These are phyloP conservation scores for Cyberlindnera bimundalis DNA, from an alignment of 805 yeast species.

Conservation along the genomic window DNA sequence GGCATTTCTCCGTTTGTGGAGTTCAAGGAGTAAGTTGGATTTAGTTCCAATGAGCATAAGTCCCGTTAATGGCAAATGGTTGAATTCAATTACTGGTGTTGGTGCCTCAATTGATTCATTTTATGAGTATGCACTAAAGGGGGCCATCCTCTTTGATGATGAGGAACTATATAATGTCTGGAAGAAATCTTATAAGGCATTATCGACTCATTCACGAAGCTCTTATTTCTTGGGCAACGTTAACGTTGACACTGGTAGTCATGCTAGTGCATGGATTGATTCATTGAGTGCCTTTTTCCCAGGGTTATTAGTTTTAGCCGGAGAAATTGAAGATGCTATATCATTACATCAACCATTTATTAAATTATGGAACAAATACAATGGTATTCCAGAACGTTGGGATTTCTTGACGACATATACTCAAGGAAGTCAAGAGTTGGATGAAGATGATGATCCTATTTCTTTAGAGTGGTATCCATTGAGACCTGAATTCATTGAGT, in stretches of 20 bases:
- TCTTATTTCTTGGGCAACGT: slow-evolving; percentile 58
- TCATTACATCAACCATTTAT: slow-evolving; percentile 56
- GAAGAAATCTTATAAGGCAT: slow-evolving; percentile 54
- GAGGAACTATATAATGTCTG: slow-evolving; percentile 50
- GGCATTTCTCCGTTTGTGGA: slow-evolving; percentile 73
- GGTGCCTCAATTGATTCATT: slow-evolving; percentile 93
- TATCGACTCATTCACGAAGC: slow-evolving; percentile 48
- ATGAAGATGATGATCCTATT: slow-evolving; percentile 34
- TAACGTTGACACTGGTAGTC: slow-evolving; percentile 47
- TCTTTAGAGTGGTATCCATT: slow-evolving; percentile 87
- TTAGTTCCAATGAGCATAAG: slow-evolving; percentile 77
- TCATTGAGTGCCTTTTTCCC: slow-evolving; percentile 86
- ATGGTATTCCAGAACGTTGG: slow-evolving; percentile 91
- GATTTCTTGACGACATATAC: slow-evolving; percentile 30
- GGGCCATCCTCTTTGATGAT: slow-evolving; percentile 69
- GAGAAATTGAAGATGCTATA: slow-evolving; percentile 66
- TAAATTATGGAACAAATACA: slow-evolving; percentile 78
- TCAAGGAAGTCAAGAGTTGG: too few species aligned
- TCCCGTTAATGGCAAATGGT: slow-evolving; percentile 52
- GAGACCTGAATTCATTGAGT: slow-evolving; percentile 88
- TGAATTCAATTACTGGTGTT: slow-evolving; percentile 63
- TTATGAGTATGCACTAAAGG: slow-evolving; percentile 83
- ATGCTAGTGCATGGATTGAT: slow-evolving; percentile 71
- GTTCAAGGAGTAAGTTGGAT: slow-evolving; percentile 53
- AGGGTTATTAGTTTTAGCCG: slow-evolving; percentile 76